Conservation (phyloP, 2,329 filamentous ascomycete genomes). For the Trichocomaceae sp. region DNA sequence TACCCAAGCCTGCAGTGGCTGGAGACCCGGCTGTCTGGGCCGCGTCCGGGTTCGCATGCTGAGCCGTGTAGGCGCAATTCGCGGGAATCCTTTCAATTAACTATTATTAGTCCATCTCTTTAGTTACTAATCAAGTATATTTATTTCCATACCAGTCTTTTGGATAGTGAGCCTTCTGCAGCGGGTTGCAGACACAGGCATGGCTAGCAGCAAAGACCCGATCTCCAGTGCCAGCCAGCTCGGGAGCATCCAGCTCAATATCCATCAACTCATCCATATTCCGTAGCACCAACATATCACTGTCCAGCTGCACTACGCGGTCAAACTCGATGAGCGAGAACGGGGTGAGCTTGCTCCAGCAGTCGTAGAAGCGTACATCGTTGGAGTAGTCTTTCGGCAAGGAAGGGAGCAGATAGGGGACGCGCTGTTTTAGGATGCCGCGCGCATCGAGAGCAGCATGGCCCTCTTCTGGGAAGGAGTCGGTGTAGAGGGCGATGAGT, state of each 20-base stretch:
- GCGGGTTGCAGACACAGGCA: constrained; percentile 80
- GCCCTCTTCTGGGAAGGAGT: constrained; percentile 63
- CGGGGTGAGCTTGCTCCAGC: constrained; percentile 78
- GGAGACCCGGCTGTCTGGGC: constrained; percentile 50
- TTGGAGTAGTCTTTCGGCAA: constrained; percentile 61
- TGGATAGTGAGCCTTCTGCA: constrained; percentile 73
- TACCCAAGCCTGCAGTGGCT: constrained; percentile 46
- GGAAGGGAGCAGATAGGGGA: constrained; percentile 66
- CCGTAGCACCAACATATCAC: constrained; percentile 73
- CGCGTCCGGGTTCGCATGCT: constrained; percentile 45
- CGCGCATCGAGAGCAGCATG: constrained; percentile 63
- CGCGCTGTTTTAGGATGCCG: constrained; percentile 61
- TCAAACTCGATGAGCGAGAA: constrained; percentile 72
- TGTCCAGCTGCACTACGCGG: constrained; percentile 76
- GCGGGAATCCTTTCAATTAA: constrained; percentile 39
- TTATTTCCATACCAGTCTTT: constrained; percentile 52
- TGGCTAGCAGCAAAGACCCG: constrained; percentile 76
- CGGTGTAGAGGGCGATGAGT: constrained; percentile 75
- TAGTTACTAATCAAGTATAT: no score
- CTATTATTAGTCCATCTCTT: not conserved
- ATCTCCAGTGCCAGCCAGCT: constrained; percentile 45
- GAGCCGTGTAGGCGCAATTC: constrained; percentile 57
- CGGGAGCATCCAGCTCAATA: constrained; percentile 59
- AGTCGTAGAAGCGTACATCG: constrained; percentile 81
- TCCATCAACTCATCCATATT: constrained; percentile 95